Percentiles rank a stretch among this genome's conserved stretches.
phyloP scores from a whole-genome alignment of 805 yeast genomes.

The Priceomyces carsonii region DNA sequence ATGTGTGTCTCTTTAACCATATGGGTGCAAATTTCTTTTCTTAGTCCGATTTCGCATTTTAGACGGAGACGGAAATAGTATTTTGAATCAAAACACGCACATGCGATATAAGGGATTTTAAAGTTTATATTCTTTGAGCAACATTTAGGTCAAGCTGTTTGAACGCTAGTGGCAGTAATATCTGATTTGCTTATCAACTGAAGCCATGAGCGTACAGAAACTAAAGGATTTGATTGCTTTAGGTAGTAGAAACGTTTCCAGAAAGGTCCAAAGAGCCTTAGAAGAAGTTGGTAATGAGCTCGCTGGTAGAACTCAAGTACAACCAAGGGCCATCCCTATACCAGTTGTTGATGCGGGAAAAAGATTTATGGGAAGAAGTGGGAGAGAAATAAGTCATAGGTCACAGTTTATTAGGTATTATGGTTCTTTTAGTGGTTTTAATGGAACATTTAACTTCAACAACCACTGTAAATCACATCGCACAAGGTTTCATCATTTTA shows the following conservation, averaged over 20 bases:
- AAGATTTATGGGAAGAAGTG: constrained; percentile 1
- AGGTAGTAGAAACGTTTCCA: constrained; percentile 44
- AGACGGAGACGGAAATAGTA: no score
- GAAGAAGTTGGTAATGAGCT: constrained; percentile 47
- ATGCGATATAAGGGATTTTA: no score
- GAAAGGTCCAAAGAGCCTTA: constrained; percentile 47
- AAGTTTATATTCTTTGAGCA: no score
- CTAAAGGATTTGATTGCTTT: constrained; percentile 47
- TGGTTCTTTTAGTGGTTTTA: constrained; percentile 13
- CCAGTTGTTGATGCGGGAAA: constrained; percentile 34
- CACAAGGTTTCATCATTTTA: neutral
- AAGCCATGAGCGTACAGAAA: constrained; percentile 16
- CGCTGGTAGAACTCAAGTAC: constrained; percentile 25
- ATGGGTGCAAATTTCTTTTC: no score
- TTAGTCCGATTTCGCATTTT: no score
- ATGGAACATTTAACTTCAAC: constrained; percentile 4
- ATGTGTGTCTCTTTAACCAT: no score
- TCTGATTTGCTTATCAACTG: no score
- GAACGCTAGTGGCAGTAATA: no score
- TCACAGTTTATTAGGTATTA: constrained; percentile 29
- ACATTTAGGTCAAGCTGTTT: no score
- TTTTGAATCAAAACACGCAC: no score
- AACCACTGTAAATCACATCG: neutral
- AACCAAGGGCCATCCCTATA: constrained; percentile 37
- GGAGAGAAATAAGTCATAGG: neutral